Evolutionary conservation across 257 asterid species (phyloP).

Genomic region (Capsicum chinense): DNA sequence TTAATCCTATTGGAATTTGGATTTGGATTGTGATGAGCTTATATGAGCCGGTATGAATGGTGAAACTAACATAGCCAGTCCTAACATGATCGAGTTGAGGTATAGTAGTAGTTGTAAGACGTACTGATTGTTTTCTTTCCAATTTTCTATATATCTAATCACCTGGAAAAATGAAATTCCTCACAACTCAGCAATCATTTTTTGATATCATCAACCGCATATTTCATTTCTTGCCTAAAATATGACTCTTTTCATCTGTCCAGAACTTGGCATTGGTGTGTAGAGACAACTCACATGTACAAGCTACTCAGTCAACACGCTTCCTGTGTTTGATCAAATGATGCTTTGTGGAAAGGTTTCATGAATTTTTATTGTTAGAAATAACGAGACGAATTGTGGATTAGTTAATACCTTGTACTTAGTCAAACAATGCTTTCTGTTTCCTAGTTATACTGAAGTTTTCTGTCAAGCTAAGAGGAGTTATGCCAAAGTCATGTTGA

Average conservation of each 20-base stretch:
- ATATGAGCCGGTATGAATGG: too few relatives aligned
- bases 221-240: background rate
- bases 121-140: too few relatives aligned
- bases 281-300: background rate
- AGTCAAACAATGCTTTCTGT: background rate
- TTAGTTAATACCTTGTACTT: background rate
- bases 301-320: conserved; percentile 31
- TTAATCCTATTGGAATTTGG: too few relatives aligned
- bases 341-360: background rate
- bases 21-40: too few relatives aligned
- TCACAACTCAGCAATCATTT: too few relatives aligned
- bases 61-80: too few relatives aligned
- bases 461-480: background rate
- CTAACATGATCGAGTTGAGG: too few relatives aligned
- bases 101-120: too few relatives aligned
- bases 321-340: conserved; percentile 16
- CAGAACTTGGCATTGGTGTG: background rate
- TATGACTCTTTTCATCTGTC: background rate
- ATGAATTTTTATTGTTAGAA: background rate
- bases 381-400: background rate
- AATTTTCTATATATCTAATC: too few relatives aligned
- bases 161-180: too few relatives aligned
- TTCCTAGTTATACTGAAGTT: background rate
- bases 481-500: background rate
- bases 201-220: background rate